Percentiles rank a stretch among this genome's conserved stretches.
Evolutionary conservation across 179 eudicot species (phyloP).

Genomic region (Sideroxylon spinosum): DNA sequence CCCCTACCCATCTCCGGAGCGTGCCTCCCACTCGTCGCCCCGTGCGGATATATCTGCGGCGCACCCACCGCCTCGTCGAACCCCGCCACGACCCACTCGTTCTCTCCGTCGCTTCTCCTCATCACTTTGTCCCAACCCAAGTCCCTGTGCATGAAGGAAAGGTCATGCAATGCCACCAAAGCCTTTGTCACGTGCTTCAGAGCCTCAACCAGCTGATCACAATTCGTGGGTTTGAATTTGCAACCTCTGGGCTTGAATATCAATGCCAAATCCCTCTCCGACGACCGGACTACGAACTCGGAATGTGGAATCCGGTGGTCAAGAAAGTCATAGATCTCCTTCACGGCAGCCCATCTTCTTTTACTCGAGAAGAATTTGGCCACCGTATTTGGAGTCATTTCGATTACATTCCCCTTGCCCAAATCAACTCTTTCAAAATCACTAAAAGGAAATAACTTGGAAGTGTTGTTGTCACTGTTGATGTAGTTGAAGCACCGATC

Average conservation of each 20-base stretch:
- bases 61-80: conserved; percentile 72
- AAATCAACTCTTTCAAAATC: conserved; percentile 46
- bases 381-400: conserved; percentile 47
- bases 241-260: conserved; percentile 63
- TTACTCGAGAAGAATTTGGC: conserved; percentile 44
- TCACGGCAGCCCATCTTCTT: conserved; percentile 47
- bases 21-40: conserved; percentile 28
- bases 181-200: conserved; percentile 71
- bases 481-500: conserved; percentile 34
- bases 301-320: conserved; percentile 57
- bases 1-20: conserved; percentile 85
- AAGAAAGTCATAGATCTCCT: conserved; percentile 60
- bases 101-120: conserved; percentile 25
- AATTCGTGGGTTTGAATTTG: conserved; percentile 39
- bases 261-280: conserved; percentile 43
- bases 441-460: conserved; percentile 29
- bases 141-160: conserved; percentile 78
- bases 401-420: conserved; percentile 44
- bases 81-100: conserved; percentile 63
- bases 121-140: conserved; percentile 70
- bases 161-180: conserved; percentile 67
- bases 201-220: conserved; percentile 53
- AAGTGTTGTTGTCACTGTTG: conserved; percentile 10
- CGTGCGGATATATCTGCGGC: conserved; percentile 60
- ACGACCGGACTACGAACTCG: conserved; percentile 31